These are phyloP conservation scores for Thraustochytrium striatum DNA, from an alignment of 352 stramenopile species.

Conservation along the genomic window DNA sequence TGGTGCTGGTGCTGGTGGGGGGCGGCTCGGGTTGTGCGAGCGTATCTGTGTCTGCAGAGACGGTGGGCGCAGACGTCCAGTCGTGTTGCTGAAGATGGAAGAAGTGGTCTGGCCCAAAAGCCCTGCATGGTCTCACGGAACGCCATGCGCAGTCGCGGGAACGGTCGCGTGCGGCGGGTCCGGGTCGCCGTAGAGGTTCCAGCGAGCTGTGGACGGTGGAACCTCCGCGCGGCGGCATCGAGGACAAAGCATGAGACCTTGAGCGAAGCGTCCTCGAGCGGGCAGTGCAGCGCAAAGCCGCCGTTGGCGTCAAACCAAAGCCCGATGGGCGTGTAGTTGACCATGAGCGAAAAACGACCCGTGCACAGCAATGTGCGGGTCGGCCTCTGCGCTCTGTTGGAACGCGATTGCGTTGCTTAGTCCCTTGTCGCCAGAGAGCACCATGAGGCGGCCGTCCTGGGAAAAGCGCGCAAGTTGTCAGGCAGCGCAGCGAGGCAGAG, in stretches of 20 bases:
- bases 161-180: neutral
- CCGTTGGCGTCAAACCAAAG: slow-evolving; percentile 48
- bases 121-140: slow-evolving; percentile 9
- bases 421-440: slow-evolving; percentile 51
- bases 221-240: neutral
- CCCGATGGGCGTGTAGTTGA: slow-evolving; percentile 70
- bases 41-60: too few species aligned
- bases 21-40: too few species aligned
- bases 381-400: slow-evolving; percentile 44
- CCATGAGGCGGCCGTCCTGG: slow-evolving; percentile 2
- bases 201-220: neutral
- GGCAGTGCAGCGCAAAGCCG: slow-evolving; percentile 48
- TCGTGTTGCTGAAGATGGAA: slow-evolving; percentile 45
- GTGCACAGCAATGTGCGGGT: slow-evolving; percentile 90
- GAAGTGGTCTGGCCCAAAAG: slow-evolving; percentile 49
- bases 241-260: slow-evolving; percentile 43
- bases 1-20: too few species aligned
- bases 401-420: neutral
- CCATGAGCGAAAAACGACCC: slow-evolving; percentile 88
- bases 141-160: neutral
- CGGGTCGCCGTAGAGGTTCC: slow-evolving; percentile 35
- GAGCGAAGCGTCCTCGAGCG: slow-evolving; percentile 41
- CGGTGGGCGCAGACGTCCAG: neutral
- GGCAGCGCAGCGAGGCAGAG: slow-evolving; percentile 16
- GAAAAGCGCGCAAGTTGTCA: slow-evolving; percentile 32